These are phyloP conservation scores for Phytophthora lateralis DNA, from an alignment of 352 stramenopile genomes.

Conservation along the genomic window DNA sequence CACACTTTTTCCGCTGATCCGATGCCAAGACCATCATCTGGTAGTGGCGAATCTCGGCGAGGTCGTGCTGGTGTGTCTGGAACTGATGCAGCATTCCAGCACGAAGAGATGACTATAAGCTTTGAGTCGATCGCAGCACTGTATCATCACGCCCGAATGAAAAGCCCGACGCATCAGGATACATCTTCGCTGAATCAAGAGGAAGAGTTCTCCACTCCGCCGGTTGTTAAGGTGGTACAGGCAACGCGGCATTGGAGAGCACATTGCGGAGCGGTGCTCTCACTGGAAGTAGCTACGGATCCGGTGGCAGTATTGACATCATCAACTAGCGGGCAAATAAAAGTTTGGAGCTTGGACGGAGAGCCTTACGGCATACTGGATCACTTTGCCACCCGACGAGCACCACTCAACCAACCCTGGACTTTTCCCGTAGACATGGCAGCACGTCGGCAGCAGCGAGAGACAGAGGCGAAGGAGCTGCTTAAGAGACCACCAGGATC, in stretches of 20 bases:
- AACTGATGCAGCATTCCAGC: conserved; percentile 43
- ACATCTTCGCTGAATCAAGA: background rate
- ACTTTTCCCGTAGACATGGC: conserved; percentile 63
- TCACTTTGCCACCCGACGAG: conserved; percentile 65
- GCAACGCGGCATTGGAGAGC: conserved; percentile 45
- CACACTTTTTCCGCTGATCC: conserved; percentile 6
- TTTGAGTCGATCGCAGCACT: conserved; percentile 60
- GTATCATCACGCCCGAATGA: conserved; percentile 43
- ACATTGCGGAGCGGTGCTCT: conserved; percentile 44
- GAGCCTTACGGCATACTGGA: conserved; percentile 57
- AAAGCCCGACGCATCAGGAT: conserved; percentile 2
- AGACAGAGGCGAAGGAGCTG: conserved; percentile 47
- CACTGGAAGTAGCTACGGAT: conserved; percentile 42
- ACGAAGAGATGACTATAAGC: conserved; percentile 60
- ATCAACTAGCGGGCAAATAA: conserved; percentile 57
- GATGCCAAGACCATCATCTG: conserved; percentile 14
- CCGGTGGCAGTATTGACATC: conserved; percentile 55
- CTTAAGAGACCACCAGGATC: conserved; percentile 35
- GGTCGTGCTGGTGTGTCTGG: conserved; percentile 6
- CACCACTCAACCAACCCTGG: conserved; percentile 54
- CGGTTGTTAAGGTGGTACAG: conserved; percentile 8
- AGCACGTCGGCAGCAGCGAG: conserved; percentile 37
- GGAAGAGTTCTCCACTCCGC: background rate
- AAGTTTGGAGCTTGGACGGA: conserved; percentile 58
- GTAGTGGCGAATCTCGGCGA: conserved; percentile 7